Evolutionary conservation across 192 early-diverging fungal species (phyloP), one percentile per base, ranked within the genome.

Genomic region (Rhizoclosmatium globosum): DNA sequence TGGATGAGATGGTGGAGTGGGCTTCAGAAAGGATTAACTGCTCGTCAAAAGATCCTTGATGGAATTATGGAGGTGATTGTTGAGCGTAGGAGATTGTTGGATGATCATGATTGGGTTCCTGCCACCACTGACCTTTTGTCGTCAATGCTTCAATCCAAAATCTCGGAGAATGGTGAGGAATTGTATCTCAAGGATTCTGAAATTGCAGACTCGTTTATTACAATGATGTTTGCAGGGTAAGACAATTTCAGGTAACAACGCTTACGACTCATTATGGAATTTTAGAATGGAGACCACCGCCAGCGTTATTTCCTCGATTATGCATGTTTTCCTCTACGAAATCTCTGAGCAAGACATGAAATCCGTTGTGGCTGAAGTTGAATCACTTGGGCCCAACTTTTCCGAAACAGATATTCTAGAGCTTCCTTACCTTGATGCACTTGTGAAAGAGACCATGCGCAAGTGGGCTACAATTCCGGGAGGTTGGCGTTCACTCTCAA

Each of bases 401-500:
- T 65, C 47, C 19, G 57, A 66, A 23, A 11, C 71, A 13, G 23
- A 53, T 19, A 58, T 74, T n/a, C 15, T 7, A 0, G 0, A 53
- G 13, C 71, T 74, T 19, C 71, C 71, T 19, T 45, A 67, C 11
- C 39, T 74, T 7, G 71, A 74, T 53, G 56, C 53, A 17, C 62
- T 74, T 74, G 57, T 74, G 9, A 74, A 74, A 53, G 71, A 74
- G 41, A 21, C 50, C 15, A 13, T 66, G 53, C 13, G 71, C 9
- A 62, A 23, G 9, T 61, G n/a, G 13, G 15, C 57, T 23, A 17
- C 56, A 7, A 42, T 74, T 15, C 47, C 57, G 21, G n/a, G 7
- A 19, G 57, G 13, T 17, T 47, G 15, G n/a, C 64, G 64, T 38
- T 17, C 31, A 17, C 11, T 41, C 13, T 67, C 71, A 53, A 21